These are phyloP conservation scores for Colletotrichum sp. DNA, from an alignment of 2,329 filamentous ascomycete species.

Conservation along the genomic window DNA sequence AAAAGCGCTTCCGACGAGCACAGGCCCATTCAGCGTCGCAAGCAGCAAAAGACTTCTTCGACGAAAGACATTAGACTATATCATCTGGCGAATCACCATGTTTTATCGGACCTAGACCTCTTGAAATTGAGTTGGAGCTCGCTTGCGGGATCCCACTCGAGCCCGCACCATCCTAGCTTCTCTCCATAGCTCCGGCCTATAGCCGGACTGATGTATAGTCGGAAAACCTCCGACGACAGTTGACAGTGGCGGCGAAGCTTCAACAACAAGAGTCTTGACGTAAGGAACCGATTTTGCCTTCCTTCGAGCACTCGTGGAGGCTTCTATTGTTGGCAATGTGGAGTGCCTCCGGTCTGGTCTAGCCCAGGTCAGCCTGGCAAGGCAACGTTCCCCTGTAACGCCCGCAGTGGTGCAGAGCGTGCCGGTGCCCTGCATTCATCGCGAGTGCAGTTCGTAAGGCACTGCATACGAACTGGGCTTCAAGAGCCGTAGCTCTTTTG, in stretches of 20 bases:
- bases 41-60: neutral
- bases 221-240: neutral
- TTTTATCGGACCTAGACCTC: neutral
- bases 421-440: conserved; percentile 7
- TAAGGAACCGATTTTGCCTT: neutral
- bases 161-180: neutral
- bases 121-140: neutral
- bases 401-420: neutral
- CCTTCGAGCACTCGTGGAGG: neutral
- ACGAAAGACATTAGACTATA: neutral
- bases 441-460: neutral
- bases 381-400: conserved; percentile 10
- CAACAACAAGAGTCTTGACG: neutral
- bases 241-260: neutral
- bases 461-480: neutral
- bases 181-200: neutral
- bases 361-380: conserved; percentile 12
- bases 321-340: conserved; percentile 19
- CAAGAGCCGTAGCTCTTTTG: neutral
- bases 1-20: neutral
- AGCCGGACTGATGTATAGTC: conserved; percentile 1
- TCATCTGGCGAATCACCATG: neutral
- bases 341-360: conserved; percentile 1
- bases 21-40: neutral
- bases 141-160: neutral